A percentile compares a stretch with the other conserved stretches of the same genome.
Evolutionary conservation across 163 green algal species (phyloP).

Genomic region (Chlamydomonas reinhardtii): DNA sequence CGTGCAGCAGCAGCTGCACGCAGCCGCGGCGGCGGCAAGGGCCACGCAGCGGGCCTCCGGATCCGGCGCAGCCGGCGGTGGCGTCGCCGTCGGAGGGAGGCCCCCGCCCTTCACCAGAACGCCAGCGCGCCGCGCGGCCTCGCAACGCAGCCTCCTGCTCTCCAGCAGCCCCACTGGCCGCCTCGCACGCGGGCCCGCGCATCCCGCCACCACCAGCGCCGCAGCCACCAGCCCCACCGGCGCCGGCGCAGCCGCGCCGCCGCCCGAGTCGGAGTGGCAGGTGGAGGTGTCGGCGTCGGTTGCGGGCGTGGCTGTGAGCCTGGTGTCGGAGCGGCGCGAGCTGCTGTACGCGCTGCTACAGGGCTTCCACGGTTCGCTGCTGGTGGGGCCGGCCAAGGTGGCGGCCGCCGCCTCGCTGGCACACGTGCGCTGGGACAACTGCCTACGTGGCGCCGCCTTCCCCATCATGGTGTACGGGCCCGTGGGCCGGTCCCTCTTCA

Average conservation of each 20-base stretch:
- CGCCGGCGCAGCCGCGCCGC: neutral
- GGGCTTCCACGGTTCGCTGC: conserved; percentile 45
- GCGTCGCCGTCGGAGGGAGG: too few relatives aligned
- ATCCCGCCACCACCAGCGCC: too few relatives aligned
- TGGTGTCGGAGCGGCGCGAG: conserved; percentile 72
- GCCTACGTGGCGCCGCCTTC: conserved; percentile 58
- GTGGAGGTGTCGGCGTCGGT: conserved; percentile 67
- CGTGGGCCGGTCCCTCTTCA: conserved; percentile 59
- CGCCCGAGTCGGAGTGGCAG: conserved; percentile 16
- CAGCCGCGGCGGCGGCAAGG: neutral
- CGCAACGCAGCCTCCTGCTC: too few relatives aligned
- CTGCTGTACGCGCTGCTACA: conserved; percentile 68
- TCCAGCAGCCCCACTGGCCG: too few relatives aligned
- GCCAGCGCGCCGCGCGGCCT: too few relatives aligned
- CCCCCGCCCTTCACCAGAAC: too few relatives aligned
- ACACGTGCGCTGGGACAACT: conserved; percentile 65
- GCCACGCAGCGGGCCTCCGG: too few relatives aligned
- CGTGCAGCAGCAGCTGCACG: too few relatives aligned
- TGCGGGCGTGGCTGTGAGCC: conserved; percentile 70
- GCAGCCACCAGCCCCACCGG: too few relatives aligned
- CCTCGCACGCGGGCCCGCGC: too few relatives aligned
- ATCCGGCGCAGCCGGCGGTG: too few relatives aligned
- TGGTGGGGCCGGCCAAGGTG: conserved; percentile 58
- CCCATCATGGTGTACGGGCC: conserved; percentile 60
- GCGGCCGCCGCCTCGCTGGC: conserved; percentile 57